Conservation (phyloP, 2,329 filamentous ascomycete genomes). For the Reticulascus tulasneorum region DNA sequence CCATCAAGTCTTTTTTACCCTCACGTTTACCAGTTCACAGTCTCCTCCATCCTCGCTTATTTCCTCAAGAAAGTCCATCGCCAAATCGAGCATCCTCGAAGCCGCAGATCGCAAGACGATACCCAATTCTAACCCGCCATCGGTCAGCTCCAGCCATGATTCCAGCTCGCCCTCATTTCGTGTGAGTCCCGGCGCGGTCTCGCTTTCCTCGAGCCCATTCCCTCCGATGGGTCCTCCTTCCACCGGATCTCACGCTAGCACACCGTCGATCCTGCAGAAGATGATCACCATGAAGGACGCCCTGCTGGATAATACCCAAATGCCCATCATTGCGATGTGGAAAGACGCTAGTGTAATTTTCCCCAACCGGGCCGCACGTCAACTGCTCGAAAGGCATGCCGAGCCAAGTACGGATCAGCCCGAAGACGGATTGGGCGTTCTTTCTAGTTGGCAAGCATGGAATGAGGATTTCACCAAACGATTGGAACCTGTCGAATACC, state of each 20-base stretch:
- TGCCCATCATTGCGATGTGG: conserved; percentile 78
- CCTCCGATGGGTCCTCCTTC: conserved; percentile 65
- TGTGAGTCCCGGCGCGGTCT: conserved; percentile 46
- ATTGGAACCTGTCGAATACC: conserved; percentile 58
- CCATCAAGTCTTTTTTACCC: conserved; percentile 64
- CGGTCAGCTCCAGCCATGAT: conserved; percentile 42
- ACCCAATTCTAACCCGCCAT: conserved; percentile 40
- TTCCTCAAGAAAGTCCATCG: conserved; percentile 32
- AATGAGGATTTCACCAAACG: conserved; percentile 60
- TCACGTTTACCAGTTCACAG: conserved; percentile 67
- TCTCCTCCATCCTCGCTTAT: conserved; percentile 29
- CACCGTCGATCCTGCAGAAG: conserved; percentile 67
- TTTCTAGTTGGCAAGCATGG: conserved; percentile 59
- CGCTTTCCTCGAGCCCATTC: conserved; percentile 56
- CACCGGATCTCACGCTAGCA: conserved; percentile 47
- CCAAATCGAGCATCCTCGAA: conserved; percentile 36
- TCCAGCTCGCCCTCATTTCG: conserved; percentile 43
- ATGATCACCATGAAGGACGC: conserved; percentile 73
- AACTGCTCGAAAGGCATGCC: conserved; percentile 43
- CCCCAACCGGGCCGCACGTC: conserved; percentile 63
- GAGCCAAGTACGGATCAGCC: conserved; percentile 30
- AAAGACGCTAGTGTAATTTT: conserved; percentile 71
- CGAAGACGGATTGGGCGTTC: conserved; percentile 54
- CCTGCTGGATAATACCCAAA: conserved; percentile 68
- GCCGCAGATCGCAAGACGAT: conserved; percentile 43